Conservation (phyloP, 2,329 filamentous ascomycete genomes). For the Aureobasidium sp. region DNA sequence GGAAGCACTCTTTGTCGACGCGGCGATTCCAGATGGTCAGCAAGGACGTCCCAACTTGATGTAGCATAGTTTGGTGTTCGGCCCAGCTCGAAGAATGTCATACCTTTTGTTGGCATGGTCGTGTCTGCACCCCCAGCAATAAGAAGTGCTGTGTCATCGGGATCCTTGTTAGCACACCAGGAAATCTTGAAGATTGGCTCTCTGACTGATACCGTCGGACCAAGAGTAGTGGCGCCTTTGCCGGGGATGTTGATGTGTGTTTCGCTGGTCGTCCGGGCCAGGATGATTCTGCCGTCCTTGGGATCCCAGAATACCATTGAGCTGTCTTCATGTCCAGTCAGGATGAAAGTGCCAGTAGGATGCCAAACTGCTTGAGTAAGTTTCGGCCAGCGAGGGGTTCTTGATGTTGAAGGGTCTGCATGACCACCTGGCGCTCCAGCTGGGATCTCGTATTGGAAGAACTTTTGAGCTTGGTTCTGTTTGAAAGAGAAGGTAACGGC, state of each 20-base stretch:
- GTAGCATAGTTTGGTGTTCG: slow-evolving; percentile 85
- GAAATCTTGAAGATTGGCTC: slow-evolving; percentile 70
- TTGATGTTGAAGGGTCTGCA: slow-evolving; percentile 53
- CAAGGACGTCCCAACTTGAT: slow-evolving; percentile 76
- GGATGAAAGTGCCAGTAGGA: slow-evolving; percentile 80
- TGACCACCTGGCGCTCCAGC: slow-evolving; percentile 74
- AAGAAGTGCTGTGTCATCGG: slow-evolving; percentile 84
- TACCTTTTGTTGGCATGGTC: slow-evolving; percentile 59
- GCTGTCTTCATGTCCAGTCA: slow-evolving; percentile 83
- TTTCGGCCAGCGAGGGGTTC: slow-evolving; percentile 58
- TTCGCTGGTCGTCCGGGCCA: slow-evolving; percentile 72
- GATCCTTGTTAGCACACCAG: slow-evolving; percentile 92
- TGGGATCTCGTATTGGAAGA: slow-evolving; percentile 75
- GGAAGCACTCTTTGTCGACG: slow-evolving; percentile 64
- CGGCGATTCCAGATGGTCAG: slow-evolving; percentile 67
- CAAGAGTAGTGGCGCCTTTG: slow-evolving; percentile 18
- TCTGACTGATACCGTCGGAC: slow-evolving; percentile 49
- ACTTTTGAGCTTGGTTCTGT: slow-evolving; percentile 68
- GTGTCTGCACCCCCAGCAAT: slow-evolving; percentile 71
- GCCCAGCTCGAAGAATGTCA: slow-evolving; percentile 87
- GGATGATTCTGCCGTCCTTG: slow-evolving; percentile 75
- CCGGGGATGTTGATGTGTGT: slow-evolving; percentile 62
- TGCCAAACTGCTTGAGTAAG: slow-evolving; percentile 87
- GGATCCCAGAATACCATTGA: slow-evolving; percentile 92
- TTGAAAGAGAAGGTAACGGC: slow-evolving; percentile 93